Base-by-base conservation (phyloP, 495 filamentous ascomycete species). In the Hyaloscypha bicolor region DNA sequence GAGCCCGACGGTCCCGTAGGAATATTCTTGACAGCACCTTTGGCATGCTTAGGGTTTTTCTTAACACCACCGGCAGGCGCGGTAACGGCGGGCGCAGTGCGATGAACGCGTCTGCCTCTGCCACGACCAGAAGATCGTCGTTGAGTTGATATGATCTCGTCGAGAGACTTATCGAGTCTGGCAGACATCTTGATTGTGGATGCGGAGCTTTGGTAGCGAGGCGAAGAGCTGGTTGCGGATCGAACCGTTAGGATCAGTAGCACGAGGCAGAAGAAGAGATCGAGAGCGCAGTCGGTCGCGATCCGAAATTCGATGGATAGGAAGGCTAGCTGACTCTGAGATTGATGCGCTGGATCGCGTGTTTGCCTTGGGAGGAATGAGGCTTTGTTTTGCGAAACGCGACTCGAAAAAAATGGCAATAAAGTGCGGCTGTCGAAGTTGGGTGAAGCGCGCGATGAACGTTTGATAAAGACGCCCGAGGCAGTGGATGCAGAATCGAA, bases 81-180 rank as follows among this genome's bases (percentile, higher is more conserved):
- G 61, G 87, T 74, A 64, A 81, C 74, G 35, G 84, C 74, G 55
- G 81, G 74, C 39, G 84, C 71, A 31, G 80, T 79, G 42, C 77
- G 77, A 63, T 81, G 81, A 72, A 83, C 81, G 75, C 83, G 79
- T 70, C 83, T 80, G 65, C 85, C 82, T 66, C 83, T 85, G 75
- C 76, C 80, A 30, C 42, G 25, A 60, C 79, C 82, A 73, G 87
- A 84, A 70, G 51, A 45, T 30, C 55, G 35, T 39, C 69, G 69
- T 71, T 87, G 87, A 76, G 86, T 88, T 73, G 88, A 91, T 85
- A 97, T 86, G 78, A 99, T 97, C 80, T 97, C 92, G 77, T 98
- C 95, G 64, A 99, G 88, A 81, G 93, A 92, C 82, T 93, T 87
- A 77, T 97, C 93, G 71, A 99, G 89, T 81, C 97, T 98, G 78